Conservation (phyloP, 768 basidiomycete species). For the Trametes cinnabarina region DNA sequence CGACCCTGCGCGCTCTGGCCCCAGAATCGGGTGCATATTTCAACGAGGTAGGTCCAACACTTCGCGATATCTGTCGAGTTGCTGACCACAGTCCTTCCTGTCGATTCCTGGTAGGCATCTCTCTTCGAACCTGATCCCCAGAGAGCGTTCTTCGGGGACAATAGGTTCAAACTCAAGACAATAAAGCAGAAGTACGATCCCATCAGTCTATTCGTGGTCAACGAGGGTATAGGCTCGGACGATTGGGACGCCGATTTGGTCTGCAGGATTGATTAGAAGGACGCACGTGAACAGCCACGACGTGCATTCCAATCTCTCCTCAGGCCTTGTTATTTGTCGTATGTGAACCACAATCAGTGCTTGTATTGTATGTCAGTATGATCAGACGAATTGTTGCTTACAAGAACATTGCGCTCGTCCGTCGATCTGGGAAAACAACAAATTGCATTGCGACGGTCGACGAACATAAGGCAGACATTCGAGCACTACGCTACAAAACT, state of each 20-base stretch:
- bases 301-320: too few relatives aligned
- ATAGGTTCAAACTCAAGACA: conserved; percentile 38
- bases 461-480: conserved; percentile 23
- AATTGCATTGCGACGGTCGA: conserved; percentile 21
- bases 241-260: conserved; percentile 41
- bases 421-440: conserved; percentile 8
- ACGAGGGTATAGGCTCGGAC: conserved; percentile 48
- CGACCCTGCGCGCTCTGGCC: conserved; percentile 32
- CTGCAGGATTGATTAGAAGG: conserved; percentile 16
- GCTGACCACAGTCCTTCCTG: too few relatives aligned
- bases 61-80: too few relatives aligned
- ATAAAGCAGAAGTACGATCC: conserved; percentile 51
- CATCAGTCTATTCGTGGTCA: conserved; percentile 42
- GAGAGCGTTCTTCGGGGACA: conserved; percentile 46
- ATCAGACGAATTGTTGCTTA: too few relatives aligned
- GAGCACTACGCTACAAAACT: conserved; percentile 36
- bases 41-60: conserved; percentile 40
- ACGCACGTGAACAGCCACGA: too few relatives aligned
- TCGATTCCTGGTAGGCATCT: conserved; percentile 36
- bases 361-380: too few relatives aligned
- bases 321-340: too few relatives aligned
- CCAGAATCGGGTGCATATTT: conserved; percentile 42
- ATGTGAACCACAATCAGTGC: too few relatives aligned
- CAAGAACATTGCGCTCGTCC: too few relatives aligned
- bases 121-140: conserved; percentile 41